Base-by-base conservation (phyloP, 805 yeast species). In the Pichia kluyveri region DNA sequence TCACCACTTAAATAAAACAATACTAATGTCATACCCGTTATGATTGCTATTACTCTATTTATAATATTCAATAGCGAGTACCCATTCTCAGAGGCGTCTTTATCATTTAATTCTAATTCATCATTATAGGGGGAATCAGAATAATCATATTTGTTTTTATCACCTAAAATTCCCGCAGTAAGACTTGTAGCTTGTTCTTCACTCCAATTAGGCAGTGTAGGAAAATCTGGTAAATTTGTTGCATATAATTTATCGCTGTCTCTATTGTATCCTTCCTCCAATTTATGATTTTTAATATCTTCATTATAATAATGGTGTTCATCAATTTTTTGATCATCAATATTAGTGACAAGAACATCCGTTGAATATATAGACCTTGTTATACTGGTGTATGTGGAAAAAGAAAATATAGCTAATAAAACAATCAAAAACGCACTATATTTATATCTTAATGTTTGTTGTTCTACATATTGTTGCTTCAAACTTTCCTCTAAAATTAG, bases 1-100 rank as follows among this genome's bases (percentile, higher is more conserved):
- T 89, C 93, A 1, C 99, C 99, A 26, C 95, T 83, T 36, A 91
- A 65, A 58, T 85, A 89, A 65, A 87, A 91, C 40, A 91, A 69
- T 27, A 80, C 73, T 48, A 89, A 66, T 0, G 96, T 85, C 18
- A 90, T 79, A 30, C 76, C 55, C 18, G 79, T 73, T 45, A 83
- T 81, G 17, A 83, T 69, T 4, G 86, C 73, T 14, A 79, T 60
- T 43, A 86, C 79, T 59, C 80, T 79, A 51, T 67, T 68, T 40
- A 59, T 58, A 50, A 69, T 72, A 50, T 70, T 64, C 42, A 59
- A 60, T 53, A 72, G 59, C 2, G 69, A 69, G 18, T 43, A 46
- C 17, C 32, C 28, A n/a, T 26, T n/a, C 23, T 40, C 47, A 15
- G 28, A 42, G 31, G 2, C 17, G 4, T n/a, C 10, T 9, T 11